phyloP scores from a whole-genome alignment of 176 grass and related monocot genomes.

The Pontederia paniculata region DNA sequence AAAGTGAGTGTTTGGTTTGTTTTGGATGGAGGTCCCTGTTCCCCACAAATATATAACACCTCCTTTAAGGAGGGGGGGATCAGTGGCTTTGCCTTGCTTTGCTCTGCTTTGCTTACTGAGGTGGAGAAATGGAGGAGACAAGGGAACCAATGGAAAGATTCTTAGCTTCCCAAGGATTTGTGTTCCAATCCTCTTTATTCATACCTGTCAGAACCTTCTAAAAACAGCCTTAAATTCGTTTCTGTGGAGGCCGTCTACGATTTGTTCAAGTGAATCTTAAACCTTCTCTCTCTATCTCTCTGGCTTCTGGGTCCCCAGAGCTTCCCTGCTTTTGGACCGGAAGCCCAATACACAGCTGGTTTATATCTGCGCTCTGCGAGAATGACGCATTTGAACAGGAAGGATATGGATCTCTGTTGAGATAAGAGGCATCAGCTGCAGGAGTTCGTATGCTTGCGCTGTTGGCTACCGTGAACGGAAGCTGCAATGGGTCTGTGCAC shows the following conservation, averaged over 20 bases:
- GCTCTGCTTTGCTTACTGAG: background rate
- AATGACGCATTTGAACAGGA: background rate
- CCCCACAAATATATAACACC: background rate
- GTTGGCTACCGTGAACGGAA: too few relatives aligned
- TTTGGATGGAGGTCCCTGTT: background rate
- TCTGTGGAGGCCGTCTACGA: background rate
- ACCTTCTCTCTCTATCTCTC: background rate
- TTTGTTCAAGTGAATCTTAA: background rate
- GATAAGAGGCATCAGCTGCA: too few relatives aligned
- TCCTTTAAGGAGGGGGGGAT: background rate
- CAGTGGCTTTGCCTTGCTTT: background rate
- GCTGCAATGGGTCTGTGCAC: too few relatives aligned
- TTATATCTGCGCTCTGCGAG: background rate
- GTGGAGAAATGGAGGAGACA: background rate
- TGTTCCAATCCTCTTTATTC: conserved; percentile 8
- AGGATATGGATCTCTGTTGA: background rate
- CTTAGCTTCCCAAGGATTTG: conserved; percentile 12
- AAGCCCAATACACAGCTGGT: background rate
- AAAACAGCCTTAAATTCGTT: conserved; percentile 16
- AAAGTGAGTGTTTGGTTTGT: background rate
- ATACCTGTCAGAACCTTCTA: conserved; percentile 16
- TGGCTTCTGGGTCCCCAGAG: too few relatives aligned
- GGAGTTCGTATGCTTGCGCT: too few relatives aligned
- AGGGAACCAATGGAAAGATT: conserved; percentile 9
- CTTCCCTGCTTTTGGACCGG: background rate